Conservation (phyloP, 345 rosid species). For the Syzygium aromaticum region DNA sequence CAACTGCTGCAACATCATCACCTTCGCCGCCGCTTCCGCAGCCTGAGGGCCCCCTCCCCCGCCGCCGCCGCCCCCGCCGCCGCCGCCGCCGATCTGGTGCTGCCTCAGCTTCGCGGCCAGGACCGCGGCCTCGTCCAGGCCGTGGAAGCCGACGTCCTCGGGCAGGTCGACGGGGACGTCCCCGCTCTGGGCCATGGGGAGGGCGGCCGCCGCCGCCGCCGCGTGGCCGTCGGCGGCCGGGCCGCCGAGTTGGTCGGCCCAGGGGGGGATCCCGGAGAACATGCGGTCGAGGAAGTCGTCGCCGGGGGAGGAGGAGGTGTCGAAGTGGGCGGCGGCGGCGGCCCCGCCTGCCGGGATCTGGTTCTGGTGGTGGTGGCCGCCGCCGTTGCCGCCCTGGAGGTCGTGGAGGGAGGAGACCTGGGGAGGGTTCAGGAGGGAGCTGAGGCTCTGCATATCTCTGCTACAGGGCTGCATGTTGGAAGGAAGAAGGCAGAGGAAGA, state of each 20-base stretch:
- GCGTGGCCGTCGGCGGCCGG: background rate
- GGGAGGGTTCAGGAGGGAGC: background rate
- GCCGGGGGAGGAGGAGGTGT: conserved; percentile 26
- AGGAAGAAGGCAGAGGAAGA: background rate
- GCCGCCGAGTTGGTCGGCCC: background rate
- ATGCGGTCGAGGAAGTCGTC: conserved; percentile 78
- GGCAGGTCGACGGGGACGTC: conserved; percentile 21
- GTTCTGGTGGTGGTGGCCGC: conserved; percentile 1
- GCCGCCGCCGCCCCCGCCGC: conserved; percentile 26
- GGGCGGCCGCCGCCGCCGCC: background rate
- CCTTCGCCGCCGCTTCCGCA: conserved; percentile 18
- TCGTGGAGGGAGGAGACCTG: background rate
- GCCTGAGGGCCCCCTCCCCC: background rate
- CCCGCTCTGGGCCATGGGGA: conserved; percentile 34
- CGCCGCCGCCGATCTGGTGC: conserved; percentile 47
- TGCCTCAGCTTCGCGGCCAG: conserved; percentile 28
- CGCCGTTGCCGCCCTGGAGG: background rate
- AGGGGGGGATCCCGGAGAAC: conserved; percentile 59
- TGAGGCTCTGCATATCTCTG: conserved; percentile 35
- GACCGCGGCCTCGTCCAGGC: conserved; percentile 27
- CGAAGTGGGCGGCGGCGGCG: conserved; percentile 12
- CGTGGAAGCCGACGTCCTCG: conserved; percentile 20
- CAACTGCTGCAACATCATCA: conserved; percentile 46
- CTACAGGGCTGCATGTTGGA: conserved; percentile 29
- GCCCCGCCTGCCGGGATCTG: background rate